These are phyloP conservation scores for Adansonia rubrostipa DNA, from an alignment of 441 rosid genomes.

Conservation along the genomic window DNA sequence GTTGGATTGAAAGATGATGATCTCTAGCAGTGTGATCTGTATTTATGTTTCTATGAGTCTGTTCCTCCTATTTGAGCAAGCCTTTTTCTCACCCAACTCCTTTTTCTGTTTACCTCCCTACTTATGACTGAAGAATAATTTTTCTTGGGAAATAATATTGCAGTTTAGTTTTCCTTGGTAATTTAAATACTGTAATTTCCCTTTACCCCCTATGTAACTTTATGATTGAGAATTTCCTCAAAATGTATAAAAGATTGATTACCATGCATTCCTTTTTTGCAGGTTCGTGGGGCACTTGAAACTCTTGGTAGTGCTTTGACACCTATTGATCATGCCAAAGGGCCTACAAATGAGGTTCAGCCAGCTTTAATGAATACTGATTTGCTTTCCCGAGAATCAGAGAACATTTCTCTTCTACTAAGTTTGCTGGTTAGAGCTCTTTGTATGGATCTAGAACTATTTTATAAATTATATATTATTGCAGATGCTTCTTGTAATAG, in stretches of 20 bases:
- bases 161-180: not conserved
- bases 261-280: slow-evolving; percentile 19
- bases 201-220: not conserved
- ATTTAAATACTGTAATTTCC: not conserved
- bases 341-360: slow-evolving; percentile 71
- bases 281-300: slow-evolving; percentile 95
- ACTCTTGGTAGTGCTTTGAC: slow-evolving; percentile 89
- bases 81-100: not conserved
- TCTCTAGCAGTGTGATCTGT: not conserved
- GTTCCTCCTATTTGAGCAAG: not conserved
- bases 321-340: slow-evolving; percentile 77
- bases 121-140: not conserved
- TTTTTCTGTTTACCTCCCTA: not conserved
- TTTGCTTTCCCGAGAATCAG: slow-evolving; percentile 89
- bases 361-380: slow-evolving; percentile 95
- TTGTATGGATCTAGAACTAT: not conserved
- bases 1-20: not conserved
- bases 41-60: not conserved
- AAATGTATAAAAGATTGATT: not conserved
- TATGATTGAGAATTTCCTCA: not conserved
- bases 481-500: not conserved
- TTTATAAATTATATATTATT: not conserved
- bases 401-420: slow-evolving; percentile 86
- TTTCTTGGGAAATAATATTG: not conserved
- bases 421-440: slow-evolving; percentile 80